These are phyloP conservation scores for Cymbopogon citratus DNA, from an alignment of 176 grass and related monocot genomes.

Conservation along the genomic window DNA sequence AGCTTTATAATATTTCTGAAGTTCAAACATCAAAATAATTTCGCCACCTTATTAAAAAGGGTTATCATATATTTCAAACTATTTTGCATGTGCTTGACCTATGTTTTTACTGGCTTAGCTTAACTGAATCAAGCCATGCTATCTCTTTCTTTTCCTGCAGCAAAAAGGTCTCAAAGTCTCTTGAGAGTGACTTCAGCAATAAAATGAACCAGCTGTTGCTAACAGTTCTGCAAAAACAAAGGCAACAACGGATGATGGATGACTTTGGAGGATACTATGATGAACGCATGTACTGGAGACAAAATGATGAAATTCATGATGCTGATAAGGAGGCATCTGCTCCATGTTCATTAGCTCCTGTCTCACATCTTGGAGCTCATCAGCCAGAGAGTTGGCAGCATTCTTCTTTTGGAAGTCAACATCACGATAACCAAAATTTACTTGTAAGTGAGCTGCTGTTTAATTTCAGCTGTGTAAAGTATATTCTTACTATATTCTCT, in stretches of 20 bases:
- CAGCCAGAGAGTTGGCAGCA: constrained; percentile 50
- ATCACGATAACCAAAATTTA: constrained; percentile 40
- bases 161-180: constrained; percentile 82
- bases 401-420: constrained; percentile 49
- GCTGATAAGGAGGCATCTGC: constrained; percentile 42
- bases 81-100: neutral
- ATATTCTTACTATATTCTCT: constrained; percentile 33
- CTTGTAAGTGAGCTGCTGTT: constrained; percentile 43
- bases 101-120: neutral
- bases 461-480: neutral
- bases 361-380: constrained; percentile 32
- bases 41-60: neutral
- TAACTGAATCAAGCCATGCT: neutral
- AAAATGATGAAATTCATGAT: constrained; percentile 49
- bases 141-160: constrained; percentile 44
- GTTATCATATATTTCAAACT: neutral
- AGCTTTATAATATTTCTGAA: neutral
- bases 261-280: constrained; percentile 62
- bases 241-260: constrained; percentile 51
- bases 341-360: constrained; percentile 49
- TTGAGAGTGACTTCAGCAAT: constrained; percentile 79
- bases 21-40: neutral
- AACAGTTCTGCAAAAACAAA: constrained; percentile 61
- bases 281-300: constrained; percentile 48
- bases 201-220: constrained; percentile 77